These are phyloP conservation scores for Heterobasidion irregulare DNA, from an alignment of 1,284 basidiomycete genomes.

Conservation along the genomic window DNA sequence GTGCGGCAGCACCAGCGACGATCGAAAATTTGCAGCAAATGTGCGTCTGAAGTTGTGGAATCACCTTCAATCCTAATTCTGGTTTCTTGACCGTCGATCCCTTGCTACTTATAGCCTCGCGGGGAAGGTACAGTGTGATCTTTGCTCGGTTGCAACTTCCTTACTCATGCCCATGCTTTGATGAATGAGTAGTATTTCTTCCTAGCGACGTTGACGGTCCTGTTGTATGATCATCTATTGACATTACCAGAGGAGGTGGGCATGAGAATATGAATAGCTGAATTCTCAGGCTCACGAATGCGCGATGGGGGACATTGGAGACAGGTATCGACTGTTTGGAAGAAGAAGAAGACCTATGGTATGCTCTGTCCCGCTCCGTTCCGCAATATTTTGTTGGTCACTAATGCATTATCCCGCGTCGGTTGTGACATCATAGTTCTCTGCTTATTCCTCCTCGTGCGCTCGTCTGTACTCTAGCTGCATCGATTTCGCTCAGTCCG, in stretches of 20 bases:
- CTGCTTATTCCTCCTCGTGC: constrained; percentile 11
- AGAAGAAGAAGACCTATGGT: constrained; percentile 12
- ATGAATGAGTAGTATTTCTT: constrained; percentile 9
- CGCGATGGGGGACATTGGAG: too few species aligned
- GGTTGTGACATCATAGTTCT: constrained; percentile 5
- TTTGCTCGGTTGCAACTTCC: not conserved
- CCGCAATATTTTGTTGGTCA: not conserved
- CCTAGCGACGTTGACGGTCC: constrained; percentile 8
- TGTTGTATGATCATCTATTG: constrained; percentile 10
- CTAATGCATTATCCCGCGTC: not conserved
- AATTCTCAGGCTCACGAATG: not conserved
- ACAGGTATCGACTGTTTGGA: constrained; percentile 12
- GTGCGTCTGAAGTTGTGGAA: constrained; percentile 2
- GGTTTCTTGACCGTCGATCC: not conserved
- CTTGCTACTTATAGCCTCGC: constrained; percentile 2
- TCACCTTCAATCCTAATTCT: not conserved
- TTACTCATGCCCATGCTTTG: not conserved
- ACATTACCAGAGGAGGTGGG: constrained; percentile 10
- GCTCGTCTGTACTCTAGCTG: not conserved
- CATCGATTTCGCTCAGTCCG: not conserved
- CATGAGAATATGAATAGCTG: not conserved
- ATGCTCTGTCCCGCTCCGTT: not conserved
- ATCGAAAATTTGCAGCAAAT: constrained; percentile 8
- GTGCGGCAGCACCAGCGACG: not conserved
- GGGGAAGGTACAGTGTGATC: constrained; percentile 6